These are phyloP conservation scores for Decorospora gaudefroyi DNA, from an alignment of 2,329 filamentous ascomycete genomes.

Conservation along the genomic window DNA sequence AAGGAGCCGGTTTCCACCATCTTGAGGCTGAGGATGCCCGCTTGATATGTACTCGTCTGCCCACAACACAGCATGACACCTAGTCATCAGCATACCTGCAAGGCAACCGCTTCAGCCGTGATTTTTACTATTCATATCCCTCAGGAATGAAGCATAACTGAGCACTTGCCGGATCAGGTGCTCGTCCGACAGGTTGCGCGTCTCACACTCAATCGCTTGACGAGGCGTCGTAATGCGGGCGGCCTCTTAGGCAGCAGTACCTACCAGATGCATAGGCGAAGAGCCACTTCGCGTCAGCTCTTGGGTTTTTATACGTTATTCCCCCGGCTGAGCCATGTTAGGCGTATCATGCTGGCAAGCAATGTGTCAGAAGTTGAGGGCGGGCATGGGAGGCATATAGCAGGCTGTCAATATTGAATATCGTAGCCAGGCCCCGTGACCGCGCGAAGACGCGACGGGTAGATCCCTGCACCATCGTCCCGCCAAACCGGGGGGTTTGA, in stretches of 20 bases:
- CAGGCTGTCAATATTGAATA: no score
- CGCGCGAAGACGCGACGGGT: conserved; percentile 22
- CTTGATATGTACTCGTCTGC: conserved; percentile 21
- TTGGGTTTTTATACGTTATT: no score
- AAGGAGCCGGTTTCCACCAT: not conserved
- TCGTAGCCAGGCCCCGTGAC: no score
- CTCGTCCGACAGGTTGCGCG: no score
- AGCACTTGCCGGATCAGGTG: conserved; percentile 9
- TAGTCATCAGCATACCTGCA: conserved; percentile 18
- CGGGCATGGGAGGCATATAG: no score
- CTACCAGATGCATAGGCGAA: not conserved
- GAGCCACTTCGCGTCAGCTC: no score
- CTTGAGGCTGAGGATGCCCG: not conserved
- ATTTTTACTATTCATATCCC: conserved; percentile 15
- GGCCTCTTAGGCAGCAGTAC: conserved; percentile 13
- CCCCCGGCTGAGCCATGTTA: no score
- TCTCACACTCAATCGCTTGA: conserved; percentile 1
- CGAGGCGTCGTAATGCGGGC: conserved; percentile 2
- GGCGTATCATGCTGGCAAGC: no score
- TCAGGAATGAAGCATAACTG: conserved; percentile 32
- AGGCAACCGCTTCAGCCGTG: conserved; percentile 30
- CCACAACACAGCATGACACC: conserved; percentile 9
- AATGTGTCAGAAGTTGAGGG: no score
- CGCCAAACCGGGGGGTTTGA: conserved; percentile 23
- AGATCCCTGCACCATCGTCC: conserved; percentile 24